Conservation (phyloP, 139 green algal genomes). For the Nannochloris sp. region DNA sequence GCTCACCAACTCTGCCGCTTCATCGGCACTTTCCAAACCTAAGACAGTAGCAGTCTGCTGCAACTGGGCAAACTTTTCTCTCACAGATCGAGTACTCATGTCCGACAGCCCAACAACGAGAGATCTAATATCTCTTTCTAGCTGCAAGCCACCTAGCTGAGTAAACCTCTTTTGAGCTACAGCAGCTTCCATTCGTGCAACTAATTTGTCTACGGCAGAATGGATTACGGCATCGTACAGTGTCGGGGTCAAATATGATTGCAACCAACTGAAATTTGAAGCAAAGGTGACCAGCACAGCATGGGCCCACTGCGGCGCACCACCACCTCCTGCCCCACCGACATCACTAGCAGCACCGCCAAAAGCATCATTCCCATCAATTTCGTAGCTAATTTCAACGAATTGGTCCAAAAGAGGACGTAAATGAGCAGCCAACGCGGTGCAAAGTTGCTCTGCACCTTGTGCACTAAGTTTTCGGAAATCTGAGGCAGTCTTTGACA, state of each 20-base stretch:
- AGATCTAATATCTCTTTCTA: conserved; percentile 77
- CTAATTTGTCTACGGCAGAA: conserved; percentile 60
- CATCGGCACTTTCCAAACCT: conserved; percentile 63
- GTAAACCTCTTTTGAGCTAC: conserved; percentile 83
- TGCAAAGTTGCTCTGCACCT: conserved; percentile 62
- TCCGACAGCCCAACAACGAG: conserved; percentile 63
- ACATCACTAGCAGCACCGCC: conserved; percentile 4
- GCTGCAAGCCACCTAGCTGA: conserved; percentile 87
- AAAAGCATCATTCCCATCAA: conserved; percentile 69
- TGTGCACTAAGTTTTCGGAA: conserved; percentile 42
- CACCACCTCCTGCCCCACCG: too few species aligned
- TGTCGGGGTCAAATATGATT: conserved; percentile 61
- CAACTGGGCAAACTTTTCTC: conserved; percentile 88
- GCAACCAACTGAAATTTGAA: conserved; percentile 44
- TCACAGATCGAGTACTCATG: conserved; percentile 66
- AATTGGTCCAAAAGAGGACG: conserved; percentile 66
- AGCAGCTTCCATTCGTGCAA: conserved; percentile 70
- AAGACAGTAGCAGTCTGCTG: conserved; percentile 82
- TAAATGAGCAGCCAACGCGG: conserved; percentile 53
- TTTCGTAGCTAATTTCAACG: conserved; percentile 52
- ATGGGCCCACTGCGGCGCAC: conserved; percentile 67
- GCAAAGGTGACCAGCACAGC: conserved; percentile 57
- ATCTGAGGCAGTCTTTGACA: conserved; percentile 70
- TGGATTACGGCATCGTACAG: conserved; percentile 71
- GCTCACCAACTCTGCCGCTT: conserved; percentile 82